Conservation (phyloP, 2,329 filamentous ascomycete species). For the Orbilia quercus region DNA sequence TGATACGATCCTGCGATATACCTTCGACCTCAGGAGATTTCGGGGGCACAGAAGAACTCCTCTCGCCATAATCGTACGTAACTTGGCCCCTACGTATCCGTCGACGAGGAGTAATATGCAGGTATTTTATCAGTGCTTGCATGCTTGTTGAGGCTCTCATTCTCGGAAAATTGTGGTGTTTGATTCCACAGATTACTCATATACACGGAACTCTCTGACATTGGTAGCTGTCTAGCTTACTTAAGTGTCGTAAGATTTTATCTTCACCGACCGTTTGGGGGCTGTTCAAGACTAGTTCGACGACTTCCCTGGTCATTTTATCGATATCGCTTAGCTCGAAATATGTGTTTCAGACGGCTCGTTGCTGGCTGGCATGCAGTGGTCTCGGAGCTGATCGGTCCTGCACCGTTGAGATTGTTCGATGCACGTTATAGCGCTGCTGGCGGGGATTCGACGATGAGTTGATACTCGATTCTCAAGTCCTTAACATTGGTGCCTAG, state of each 20-base stretch:
- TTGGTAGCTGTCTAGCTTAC: slow-evolving; percentile 7
- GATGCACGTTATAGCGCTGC: too few relatives aligned
- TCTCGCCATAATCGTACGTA: too few relatives aligned
- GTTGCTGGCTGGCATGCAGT: neutral
- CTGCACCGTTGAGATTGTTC: too few relatives aligned
- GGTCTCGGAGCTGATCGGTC: slow-evolving; percentile 12
- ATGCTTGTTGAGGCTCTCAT: neutral
- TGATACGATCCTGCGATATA: too few relatives aligned
- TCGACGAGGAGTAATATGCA: too few relatives aligned
- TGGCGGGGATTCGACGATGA: too few relatives aligned
- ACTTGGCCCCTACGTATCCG: too few relatives aligned
- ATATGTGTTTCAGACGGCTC: too few relatives aligned
- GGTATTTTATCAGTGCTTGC: neutral
- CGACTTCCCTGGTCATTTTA: neutral
- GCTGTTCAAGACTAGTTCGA: neutral
- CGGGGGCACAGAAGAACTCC: too few relatives aligned
- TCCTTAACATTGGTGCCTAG: too few relatives aligned
- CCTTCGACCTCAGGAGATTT: too few relatives aligned
- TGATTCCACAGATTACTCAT: slow-evolving; percentile 28
- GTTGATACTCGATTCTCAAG: too few relatives aligned
- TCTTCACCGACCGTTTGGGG: neutral
- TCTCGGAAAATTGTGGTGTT: neutral
- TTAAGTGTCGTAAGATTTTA: slow-evolving; percentile 3
- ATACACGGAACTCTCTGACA: slow-evolving; percentile 32
- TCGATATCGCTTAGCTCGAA: slow-evolving; percentile 32